Base-by-base conservation (phyloP, 331 rosid genomes). In the Rosa hybrid region DNA sequence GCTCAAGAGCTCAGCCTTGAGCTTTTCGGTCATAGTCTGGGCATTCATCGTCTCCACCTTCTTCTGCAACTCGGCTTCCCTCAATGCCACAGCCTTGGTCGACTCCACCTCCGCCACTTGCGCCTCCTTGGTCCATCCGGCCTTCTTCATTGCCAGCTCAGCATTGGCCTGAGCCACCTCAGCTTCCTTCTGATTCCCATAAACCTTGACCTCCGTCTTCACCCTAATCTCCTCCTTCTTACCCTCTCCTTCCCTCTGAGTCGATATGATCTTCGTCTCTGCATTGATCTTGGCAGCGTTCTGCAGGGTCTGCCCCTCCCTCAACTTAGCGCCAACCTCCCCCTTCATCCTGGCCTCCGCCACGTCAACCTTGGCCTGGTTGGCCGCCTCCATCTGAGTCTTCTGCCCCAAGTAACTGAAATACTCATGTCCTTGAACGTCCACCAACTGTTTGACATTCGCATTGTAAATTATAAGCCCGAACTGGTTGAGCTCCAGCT, bases 391-490 rank as follows among this genome's bases (percentile, higher is more conserved):
- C 87, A 86, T 88, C 74, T 92, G 93, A 5, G 92, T 92, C 82
- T 89, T 92, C 73, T 88, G 87, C 0, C 89, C 94, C 57, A 92
- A 69, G n/a, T 89, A 90, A 16, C 91, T 85, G 81, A 92, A 92
- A 50, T 88, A 89, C 53, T 90, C 90, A 0, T 89, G 92, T 1
- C 89, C 88, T 0, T 57, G 86, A 11, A 92, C 89, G 53, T 90
- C 96, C 10, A 86, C 94, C 3, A 90, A 50, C 34, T 90, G 90
- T 8, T 92, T 90, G 0, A 90, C 89, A 21, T 90, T 92, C 0
- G 96, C 92, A 34, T 89, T 90, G 87, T 92, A 92, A 0, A 92
- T 92, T 53, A 89, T 4, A 6, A 90, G 86, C 27, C 97, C 92
- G 8, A 90, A 92, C 53, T 89, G 95, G 68, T 89, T 83, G 0